Percentiles rank a stretch among this genome's conserved stretches.
These are phyloP conservation scores for Excoecaria cochinchinensis DNA, from an alignment of 345 rosid genomes.

Conservation along the genomic window DNA sequence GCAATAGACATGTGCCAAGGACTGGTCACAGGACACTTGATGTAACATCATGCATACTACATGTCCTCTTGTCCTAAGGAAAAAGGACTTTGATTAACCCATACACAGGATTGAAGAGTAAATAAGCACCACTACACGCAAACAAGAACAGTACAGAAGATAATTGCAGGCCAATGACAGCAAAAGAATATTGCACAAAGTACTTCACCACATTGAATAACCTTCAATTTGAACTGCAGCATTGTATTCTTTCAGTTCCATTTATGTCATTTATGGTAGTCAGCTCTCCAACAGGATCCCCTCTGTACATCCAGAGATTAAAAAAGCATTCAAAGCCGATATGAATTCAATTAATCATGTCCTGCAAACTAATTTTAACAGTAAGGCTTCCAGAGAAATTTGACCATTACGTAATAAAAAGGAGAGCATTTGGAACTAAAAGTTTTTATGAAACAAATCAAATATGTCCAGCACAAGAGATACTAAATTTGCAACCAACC, in stretches of 20 bases:
- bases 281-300: neutral
- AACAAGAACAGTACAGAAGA: neutral
- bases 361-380: neutral
- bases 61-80: neutral
- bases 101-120: neutral
- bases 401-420: neutral
- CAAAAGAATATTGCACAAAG: neutral
- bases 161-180: neutral
- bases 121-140: neutral
- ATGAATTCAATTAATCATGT: neutral
- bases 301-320: neutral
- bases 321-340: neutral
- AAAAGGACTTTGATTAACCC: neutral
- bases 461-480: neutral
- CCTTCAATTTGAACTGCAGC: neutral
- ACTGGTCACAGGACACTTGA: neutral
- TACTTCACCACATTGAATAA: neutral
- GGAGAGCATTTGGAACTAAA: neutral
- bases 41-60: neutral
- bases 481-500: neutral
- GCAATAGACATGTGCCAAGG: neutral
- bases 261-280: neutral
- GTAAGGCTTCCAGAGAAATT: neutral
- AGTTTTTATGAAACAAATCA: neutral
- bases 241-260: neutral